Percentiles rank a stretch among this genome's conserved stretches.
These are phyloP conservation scores for Ustilago bromivora DNA, from an alignment of 1,284 basidiomycete species.

Conservation along the genomic window DNA sequence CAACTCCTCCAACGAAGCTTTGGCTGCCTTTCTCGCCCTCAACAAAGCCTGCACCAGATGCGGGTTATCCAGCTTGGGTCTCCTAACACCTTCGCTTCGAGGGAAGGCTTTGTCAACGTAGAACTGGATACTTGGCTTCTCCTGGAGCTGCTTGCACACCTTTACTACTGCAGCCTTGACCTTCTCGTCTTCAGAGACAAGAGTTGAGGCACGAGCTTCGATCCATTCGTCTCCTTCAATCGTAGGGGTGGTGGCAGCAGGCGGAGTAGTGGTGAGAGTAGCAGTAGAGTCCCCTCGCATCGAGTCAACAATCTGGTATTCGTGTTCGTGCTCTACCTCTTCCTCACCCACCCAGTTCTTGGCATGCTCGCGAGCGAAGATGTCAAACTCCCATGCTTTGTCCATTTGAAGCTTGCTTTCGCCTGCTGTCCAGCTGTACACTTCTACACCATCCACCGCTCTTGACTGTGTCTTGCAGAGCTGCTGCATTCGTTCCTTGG, in stretches of 20 bases:
- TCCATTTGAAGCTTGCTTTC: slow-evolving; percentile 22
- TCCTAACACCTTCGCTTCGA: not conserved
- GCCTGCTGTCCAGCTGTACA: slow-evolving; percentile 48
- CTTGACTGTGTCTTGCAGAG: not conserved
- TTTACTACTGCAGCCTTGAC: slow-evolving; percentile 6
- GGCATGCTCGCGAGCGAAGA: slow-evolving; percentile 40
- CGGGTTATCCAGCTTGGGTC: slow-evolving; percentile 9
- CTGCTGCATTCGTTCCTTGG: slow-evolving; percentile 14
- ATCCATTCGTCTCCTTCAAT: slow-evolving; percentile 7
- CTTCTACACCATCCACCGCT: slow-evolving; percentile 22
- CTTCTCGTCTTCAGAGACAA: not conserved
- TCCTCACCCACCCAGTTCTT: slow-evolving; percentile 39
- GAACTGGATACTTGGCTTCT: slow-evolving; percentile 44
- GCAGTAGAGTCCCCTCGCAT: slow-evolving; percentile 9
- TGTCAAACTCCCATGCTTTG: slow-evolving; percentile 50
- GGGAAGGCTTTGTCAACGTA: slow-evolving; percentile 35
- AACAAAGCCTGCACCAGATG: slow-evolving; percentile 22
- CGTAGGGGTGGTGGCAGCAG: not conserved
- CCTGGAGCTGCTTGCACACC: slow-evolving; percentile 14
- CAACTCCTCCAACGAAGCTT: not conserved
- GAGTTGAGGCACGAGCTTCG: not conserved
- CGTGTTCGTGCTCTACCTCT: slow-evolving; percentile 43
- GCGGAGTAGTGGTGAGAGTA: not conserved
- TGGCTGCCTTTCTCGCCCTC: slow-evolving; percentile 17
- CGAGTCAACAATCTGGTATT: slow-evolving; percentile 45